Evolutionary conservation across 2,329 filamentous ascomycete species (phyloP).

Genomic region (Calonectria hawksworthii): DNA sequence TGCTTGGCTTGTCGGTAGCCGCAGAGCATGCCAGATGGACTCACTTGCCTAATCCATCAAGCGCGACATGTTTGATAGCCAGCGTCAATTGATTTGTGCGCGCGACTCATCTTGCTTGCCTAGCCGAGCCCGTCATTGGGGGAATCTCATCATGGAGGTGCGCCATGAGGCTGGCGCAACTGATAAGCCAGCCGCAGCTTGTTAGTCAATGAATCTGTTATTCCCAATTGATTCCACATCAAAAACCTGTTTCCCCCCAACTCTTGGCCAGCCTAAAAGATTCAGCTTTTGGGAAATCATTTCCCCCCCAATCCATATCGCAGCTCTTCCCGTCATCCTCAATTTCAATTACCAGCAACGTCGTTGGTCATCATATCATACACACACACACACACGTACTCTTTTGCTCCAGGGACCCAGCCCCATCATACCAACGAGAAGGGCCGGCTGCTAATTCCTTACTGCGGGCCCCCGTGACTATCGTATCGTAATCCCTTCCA

Average conservation of each 20-base stretch:
- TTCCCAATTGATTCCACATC: slow-evolving; percentile 1
- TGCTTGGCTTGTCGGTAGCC: neutral
- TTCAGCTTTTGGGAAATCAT: neutral
- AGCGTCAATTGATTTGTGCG: neutral
- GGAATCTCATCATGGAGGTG: neutral
- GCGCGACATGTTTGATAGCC: neutral
- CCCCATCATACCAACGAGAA: slow-evolving; percentile 5
- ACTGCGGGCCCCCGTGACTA: neutral
- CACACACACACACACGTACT: neutral
- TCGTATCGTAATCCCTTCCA: neutral
- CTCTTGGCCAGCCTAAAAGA: neutral
- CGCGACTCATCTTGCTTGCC: neutral
- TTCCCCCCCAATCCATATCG: too few species aligned
- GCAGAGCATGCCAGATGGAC: neutral
- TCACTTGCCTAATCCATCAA: neutral
- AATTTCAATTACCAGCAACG: neutral
- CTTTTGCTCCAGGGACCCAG: neutral
- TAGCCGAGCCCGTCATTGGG: neutral
- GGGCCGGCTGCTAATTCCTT: neutral
- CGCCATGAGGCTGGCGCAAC: slow-evolving; percentile 5
- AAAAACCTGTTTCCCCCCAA: neutral
- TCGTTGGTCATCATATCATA: slow-evolving; percentile 1
- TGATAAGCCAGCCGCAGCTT: slow-evolving; percentile 9
- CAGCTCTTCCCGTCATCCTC: neutral
- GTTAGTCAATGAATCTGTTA: neutral